phyloP scores from a whole-genome alignment of 306 rosid species.

The Cucumis melo region DNA sequence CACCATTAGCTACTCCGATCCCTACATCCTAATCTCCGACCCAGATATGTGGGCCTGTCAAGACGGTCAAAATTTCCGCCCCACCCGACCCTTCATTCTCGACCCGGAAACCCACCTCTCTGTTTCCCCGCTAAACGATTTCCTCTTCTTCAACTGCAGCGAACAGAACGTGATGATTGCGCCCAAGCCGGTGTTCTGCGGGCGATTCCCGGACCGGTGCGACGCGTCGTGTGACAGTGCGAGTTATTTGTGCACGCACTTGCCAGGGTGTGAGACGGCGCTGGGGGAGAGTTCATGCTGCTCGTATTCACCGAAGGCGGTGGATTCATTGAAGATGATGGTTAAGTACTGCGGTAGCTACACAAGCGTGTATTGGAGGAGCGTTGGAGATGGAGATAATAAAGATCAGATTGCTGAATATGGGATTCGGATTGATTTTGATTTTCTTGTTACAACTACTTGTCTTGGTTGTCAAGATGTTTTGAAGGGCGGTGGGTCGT shows the following conservation, averaged over 20 bases:
- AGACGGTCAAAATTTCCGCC: conserved; percentile 53
- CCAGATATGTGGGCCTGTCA: conserved; percentile 85
- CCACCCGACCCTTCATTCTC: conserved; percentile 58
- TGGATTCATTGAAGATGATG: conserved; percentile 68
- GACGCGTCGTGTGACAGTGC: conserved; percentile 90
- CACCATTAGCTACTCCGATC: conserved; percentile 56
- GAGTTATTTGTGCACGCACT: conserved; percentile 72
- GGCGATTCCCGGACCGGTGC: conserved; percentile 59
- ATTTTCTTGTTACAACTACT: conserved; percentile 53
- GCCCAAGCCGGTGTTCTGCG: conserved; percentile 77
- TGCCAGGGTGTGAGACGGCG: conserved; percentile 54
- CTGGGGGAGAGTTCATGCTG: conserved; percentile 48
- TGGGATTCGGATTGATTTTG: conserved; percentile 74
- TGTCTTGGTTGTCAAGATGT: conserved; percentile 85
- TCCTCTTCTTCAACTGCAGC: conserved; percentile 86
- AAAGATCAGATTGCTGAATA: conserved; percentile 84
- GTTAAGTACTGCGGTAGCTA: conserved; percentile 62
- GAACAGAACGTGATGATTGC: conserved; percentile 48
- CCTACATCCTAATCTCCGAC: conserved; percentile 62
- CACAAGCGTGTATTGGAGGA: conserved; percentile 82
- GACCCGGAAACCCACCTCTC: conserved; percentile 62
- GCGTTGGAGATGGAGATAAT: conserved; percentile 43
- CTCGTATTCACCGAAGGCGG: conserved; percentile 71
- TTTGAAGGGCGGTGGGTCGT: conserved; percentile 66
- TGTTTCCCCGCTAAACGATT: conserved; percentile 63